phyloP scores from a whole-genome alignment of 2,329 filamentous ascomycete species.

The Curvularia lunata region DNA sequence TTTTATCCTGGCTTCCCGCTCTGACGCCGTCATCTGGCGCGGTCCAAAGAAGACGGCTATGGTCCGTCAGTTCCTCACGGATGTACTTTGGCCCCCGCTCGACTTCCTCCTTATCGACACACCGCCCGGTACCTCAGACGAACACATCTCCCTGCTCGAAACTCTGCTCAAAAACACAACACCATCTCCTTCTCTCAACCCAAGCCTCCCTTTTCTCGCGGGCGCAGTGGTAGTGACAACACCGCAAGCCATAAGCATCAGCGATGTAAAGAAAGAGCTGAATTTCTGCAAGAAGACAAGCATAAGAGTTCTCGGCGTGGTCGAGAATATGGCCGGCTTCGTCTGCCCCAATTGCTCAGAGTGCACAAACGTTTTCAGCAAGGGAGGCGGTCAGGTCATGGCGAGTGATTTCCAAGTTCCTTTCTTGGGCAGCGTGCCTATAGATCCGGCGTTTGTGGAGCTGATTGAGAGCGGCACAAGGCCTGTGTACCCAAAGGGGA shows the following conservation, averaged over 20 bases:
- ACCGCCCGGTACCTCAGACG: slow-evolving; percentile 93
- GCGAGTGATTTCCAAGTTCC: slow-evolving; percentile 81
- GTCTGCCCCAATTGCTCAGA: slow-evolving; percentile 79
- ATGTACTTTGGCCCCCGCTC: slow-evolving; percentile 84
- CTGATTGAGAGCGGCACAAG: slow-evolving; percentile 77
- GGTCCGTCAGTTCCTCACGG: slow-evolving; percentile 93
- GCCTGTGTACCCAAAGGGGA: slow-evolving; percentile 74
- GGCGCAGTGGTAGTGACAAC: slow-evolving; percentile 96
- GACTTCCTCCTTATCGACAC: slow-evolving; percentile 96
- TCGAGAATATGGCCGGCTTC: slow-evolving; percentile 96
- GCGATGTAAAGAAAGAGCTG: slow-evolving; percentile 92
- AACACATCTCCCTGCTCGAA: slow-evolving; percentile 94
- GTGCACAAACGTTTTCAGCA: slow-evolving; percentile 92
- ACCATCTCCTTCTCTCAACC: slow-evolving; percentile 18
- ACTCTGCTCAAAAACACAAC: slow-evolving; percentile 63
- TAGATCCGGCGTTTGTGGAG: slow-evolving; percentile 90
- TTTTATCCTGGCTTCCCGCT: slow-evolving; percentile 81
- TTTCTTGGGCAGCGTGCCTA: slow-evolving; percentile 86
- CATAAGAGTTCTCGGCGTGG: slow-evolving; percentile 80
- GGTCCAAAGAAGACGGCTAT: slow-evolving; percentile 99
- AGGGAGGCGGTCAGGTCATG: slow-evolving; percentile 89
- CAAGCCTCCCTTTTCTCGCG: slow-evolving; percentile 57
- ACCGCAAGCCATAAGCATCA: slow-evolving; percentile 89
- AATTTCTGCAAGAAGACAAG: slow-evolving; percentile 90
- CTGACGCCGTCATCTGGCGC: slow-evolving; percentile 95